Percentiles rank a stretch among this genome's conserved stretches.
Evolutionary conservation across 2,329 filamentous ascomycete genomes (phyloP).

Genomic region (Xylaria sp.): DNA sequence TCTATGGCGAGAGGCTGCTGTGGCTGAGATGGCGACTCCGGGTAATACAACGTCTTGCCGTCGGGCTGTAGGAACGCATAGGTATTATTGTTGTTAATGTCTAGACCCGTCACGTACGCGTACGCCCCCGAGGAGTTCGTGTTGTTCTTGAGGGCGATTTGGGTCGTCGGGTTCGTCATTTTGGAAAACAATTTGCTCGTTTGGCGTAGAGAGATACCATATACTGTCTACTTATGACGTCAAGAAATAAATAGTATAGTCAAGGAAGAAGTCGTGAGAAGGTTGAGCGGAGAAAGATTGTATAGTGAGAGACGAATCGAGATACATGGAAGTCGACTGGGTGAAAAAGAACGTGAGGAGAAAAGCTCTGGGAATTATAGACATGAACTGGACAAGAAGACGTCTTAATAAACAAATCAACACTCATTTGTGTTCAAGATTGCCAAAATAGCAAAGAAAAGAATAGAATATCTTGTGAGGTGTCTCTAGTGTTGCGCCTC

Average conservation of each 20-base stretch:
- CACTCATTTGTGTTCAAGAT: background rate
- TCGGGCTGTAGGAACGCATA: constrained; percentile 73
- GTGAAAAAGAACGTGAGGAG: constrained; percentile 20
- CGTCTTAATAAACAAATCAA: constrained; percentile 23
- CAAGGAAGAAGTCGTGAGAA: background rate
- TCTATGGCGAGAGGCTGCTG: constrained; percentile 64
- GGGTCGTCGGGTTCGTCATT: constrained; percentile 59
- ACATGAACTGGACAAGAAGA: constrained; percentile 7
- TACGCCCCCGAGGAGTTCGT: constrained; percentile 69
- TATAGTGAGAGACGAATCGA: constrained; percentile 5
- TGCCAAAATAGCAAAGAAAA: background rate
- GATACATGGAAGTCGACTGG: background rate
- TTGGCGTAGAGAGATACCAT: background rate
- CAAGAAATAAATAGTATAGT: background rate
- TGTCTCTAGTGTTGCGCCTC: constrained; percentile 9
- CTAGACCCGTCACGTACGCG: constrained; percentile 76
- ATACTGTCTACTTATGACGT: constrained; percentile 3
- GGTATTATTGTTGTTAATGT: constrained; percentile 66
- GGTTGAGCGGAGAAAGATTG: background rate
- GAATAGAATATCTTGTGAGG: constrained; percentile 26
- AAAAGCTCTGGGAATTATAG: background rate
- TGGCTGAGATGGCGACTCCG: constrained; percentile 63
- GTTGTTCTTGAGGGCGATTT: constrained; percentile 72
- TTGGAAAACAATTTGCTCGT: constrained; percentile 15
- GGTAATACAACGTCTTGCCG: constrained; percentile 72